A percentile compares a stretch with the other conserved stretches of the same genome.
Conservation (phyloP, 2,329 filamentous ascomycete genomes). For the Arthrobotrys pseudoclavata region DNA sequence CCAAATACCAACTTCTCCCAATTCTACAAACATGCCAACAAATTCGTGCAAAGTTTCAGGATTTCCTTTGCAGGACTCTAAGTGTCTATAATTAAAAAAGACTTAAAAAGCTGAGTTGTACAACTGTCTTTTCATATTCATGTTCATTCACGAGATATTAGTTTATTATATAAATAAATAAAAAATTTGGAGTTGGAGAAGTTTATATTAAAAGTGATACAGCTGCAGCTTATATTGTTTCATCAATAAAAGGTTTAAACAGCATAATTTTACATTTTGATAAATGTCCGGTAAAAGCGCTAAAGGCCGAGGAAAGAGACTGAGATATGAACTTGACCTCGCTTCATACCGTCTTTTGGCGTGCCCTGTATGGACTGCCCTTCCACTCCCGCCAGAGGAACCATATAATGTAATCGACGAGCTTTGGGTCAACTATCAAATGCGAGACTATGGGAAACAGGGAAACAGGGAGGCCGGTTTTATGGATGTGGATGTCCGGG, state of each 20-base stretch:
- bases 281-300: background rate
- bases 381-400: conserved; percentile 36
- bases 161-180: too few species aligned
- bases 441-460: background rate
- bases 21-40: conserved; percentile 40
- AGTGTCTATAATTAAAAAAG: too few species aligned
- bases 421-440: conserved; percentile 29
- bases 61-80: conserved; percentile 11
- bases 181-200: too few species aligned
- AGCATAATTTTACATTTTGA: too few species aligned
- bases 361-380: conserved; percentile 12
- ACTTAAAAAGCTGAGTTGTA: too few species aligned
- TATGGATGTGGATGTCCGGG: conserved; percentile 7
- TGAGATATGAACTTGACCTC: conserved; percentile 32
- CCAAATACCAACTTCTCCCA: conserved; percentile 34
- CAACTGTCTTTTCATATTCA: too few species aligned
- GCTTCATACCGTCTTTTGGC: background rate
- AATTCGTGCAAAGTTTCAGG: conserved; percentile 37
- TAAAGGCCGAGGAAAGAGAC: background rate
- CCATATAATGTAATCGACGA: conserved; percentile 42
- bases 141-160: too few species aligned
- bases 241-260: too few species aligned
- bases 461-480: background rate
- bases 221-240: too few species aligned
- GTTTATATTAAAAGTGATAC: too few species aligned